A percentile compares a stretch with the other conserved stretches of the same genome.
phyloP scores from a whole-genome alignment of 495 filamentous ascomycete species.

The Trichoderma orchidacearum region DNA sequence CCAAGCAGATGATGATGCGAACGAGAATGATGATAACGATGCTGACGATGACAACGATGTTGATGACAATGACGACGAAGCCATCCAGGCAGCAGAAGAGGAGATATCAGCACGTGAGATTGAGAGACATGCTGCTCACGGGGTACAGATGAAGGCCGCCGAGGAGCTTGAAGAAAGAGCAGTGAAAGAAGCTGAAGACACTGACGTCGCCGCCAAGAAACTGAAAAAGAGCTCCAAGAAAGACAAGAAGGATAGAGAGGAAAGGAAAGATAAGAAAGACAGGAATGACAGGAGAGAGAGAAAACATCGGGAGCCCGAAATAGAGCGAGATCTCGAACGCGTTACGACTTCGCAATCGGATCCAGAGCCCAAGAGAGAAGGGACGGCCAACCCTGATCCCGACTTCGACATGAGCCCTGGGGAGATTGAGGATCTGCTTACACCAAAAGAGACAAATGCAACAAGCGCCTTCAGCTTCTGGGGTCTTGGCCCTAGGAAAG shows the following conservation, averaged over 20 bases:
- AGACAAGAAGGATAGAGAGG: neutral
- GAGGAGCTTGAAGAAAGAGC: conserved; percentile 3
- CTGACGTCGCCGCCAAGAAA: conserved; percentile 18
- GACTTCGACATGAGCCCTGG: conserved; percentile 6
- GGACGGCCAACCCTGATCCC: neutral
- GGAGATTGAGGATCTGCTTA: conserved; percentile 17
- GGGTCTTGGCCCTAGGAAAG: conserved; percentile 23
- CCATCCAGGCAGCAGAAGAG: neutral
- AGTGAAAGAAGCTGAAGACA: conserved; percentile 15
- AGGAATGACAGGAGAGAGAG: conserved; percentile 3
- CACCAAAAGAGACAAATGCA: conserved; percentile 11
- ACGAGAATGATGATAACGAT: neutral
- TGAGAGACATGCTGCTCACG: conserved; percentile 6
- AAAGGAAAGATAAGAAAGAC: neutral
- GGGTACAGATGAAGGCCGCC: conserved; percentile 8
- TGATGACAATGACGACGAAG: neutral
- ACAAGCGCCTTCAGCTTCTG: conserved; percentile 32
- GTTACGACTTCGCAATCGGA: conserved; percentile 1
- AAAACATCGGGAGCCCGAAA: conserved; percentile 5
- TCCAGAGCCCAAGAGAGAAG: conserved; percentile 1
- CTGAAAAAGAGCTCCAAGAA: conserved; percentile 24
- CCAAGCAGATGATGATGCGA: neutral
- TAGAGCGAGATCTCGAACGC: neutral
- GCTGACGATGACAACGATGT: neutral
- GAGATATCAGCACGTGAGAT: neutral